Evolutionary conservation across 2,329 filamentous ascomycete species (phyloP), one percentile per base, ranked within the genome.

Genomic region (Chrysoporthe puriensis): DNA sequence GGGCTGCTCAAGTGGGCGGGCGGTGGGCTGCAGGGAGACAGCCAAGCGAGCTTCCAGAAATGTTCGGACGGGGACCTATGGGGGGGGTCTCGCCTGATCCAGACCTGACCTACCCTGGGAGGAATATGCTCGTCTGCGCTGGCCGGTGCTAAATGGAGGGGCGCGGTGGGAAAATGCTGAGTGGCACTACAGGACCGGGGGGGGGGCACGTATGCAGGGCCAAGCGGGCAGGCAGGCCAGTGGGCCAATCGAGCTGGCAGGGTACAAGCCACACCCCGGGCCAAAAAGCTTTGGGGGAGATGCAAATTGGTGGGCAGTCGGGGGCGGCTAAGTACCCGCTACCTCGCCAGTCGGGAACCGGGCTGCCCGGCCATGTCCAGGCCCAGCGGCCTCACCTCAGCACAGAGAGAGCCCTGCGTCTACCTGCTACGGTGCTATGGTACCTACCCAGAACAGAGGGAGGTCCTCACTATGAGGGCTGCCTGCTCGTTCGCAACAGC

Each of bases 241-340:
- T 26, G 58, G 59, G 57, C 62, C 63, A 26, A 6, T 46, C 40
- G 57, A 43, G 57, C 64, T 54, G 60, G 64, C 59, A 56, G 50
- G 67, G 64, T 59, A 62, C 57, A 52, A 61, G 36, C 56, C 56
- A 44, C 50, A 63, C 63, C 68, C 65, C 66, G 62, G 59, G 50
- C 48, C 42, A 63, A 69, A 68, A 64, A 68, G 61, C 62, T 60
- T 68, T 69, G 68, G 68, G 67, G 63, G 62, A 56, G 65, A 50
- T 48, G 64, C 58, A 66, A 68, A 65, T 69, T 61, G 68, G 65
- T 69, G 68, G 59, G 68, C 62, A 32, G 40, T 46, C 56, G 40
- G 64, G 59, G 50, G 42, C 16, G 4, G 2, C 9, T 7, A 40
- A 36, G 67, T 69, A 69, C 62, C 43, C 57, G 56, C 46, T 69